A percentile compares a stretch with the other conserved stretches of the same genome.
Conservation (phyloP, 2,329 filamentous ascomycete species). For the Microdochium nivale region DNA sequence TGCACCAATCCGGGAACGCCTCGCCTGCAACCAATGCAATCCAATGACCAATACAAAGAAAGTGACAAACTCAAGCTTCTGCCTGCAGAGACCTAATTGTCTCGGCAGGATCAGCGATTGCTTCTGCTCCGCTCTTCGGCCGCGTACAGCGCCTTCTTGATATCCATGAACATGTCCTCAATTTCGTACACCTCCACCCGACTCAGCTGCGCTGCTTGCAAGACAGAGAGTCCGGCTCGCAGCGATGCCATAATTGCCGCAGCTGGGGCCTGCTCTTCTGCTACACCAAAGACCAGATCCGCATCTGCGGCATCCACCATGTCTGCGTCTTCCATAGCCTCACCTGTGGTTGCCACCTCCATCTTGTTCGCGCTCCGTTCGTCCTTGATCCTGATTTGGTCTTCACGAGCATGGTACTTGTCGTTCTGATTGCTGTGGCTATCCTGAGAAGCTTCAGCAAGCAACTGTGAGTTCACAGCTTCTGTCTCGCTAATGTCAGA, state of each 20-base stretch:
- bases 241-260: conserved; percentile 45
- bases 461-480: conserved; percentile 19
- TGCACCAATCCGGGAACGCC: no score
- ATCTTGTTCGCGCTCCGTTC: not conserved
- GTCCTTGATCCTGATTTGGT: not conserved
- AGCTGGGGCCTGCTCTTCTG: conserved; percentile 23
- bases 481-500: conserved; percentile 15
- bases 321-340: not conserved
- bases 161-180: conserved; percentile 72
- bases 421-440: conserved; percentile 7
- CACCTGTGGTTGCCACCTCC: not conserved
- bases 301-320: conserved; percentile 6
- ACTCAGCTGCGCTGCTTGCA: conserved; percentile 51
- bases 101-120: not conserved
- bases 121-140: conserved; percentile 50
- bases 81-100: not conserved
- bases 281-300: not conserved
- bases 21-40: no score
- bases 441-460: conserved; percentile 21
- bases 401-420: not conserved
- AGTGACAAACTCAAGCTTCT: not conserved
- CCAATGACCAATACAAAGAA: not conserved
- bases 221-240: conserved; percentile 46
- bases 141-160: conserved; percentile 64
- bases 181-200: conserved; percentile 60